Percentiles rank a stretch among this genome's conserved stretches.
Evolutionary conservation across 495 filamentous ascomycete species (phyloP).

Genomic region (Neurospora sp.): DNA sequence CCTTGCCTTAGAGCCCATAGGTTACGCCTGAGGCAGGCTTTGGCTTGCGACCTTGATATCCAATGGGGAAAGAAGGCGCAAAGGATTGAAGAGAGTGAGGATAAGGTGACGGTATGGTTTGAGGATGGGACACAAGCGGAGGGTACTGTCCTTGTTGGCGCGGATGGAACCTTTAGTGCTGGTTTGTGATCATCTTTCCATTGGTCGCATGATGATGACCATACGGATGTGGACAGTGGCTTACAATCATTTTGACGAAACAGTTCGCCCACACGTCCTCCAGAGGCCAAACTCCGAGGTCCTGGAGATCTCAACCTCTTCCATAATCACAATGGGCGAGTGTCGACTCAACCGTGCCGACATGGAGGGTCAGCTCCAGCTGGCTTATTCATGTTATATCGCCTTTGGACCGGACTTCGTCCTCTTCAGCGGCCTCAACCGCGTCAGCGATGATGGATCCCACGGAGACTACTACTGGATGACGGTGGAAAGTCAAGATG

Average conservation of each 20-base stretch:
- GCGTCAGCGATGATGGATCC: constrained; percentile 9
- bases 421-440: constrained; percentile 21
- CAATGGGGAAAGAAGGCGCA: constrained; percentile 23
- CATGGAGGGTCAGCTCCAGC: constrained; percentile 18
- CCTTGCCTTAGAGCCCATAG: constrained; percentile 41
- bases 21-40: constrained; percentile 20
- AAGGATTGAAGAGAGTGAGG: constrained; percentile 21
- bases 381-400: constrained; percentile 18
- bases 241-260: not conserved
- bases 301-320: constrained; percentile 4
- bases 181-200: constrained; percentile 8
- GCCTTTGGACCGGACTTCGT: constrained; percentile 3
- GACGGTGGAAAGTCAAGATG: constrained; percentile 1
- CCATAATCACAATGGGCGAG: constrained; percentile 7
- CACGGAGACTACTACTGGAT: constrained; percentile 22
- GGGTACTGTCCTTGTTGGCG: constrained; percentile 35
- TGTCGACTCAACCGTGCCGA: constrained; percentile 11
- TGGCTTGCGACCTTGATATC: constrained; percentile 22
- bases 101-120: constrained; percentile 56
- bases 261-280: constrained; percentile 23
- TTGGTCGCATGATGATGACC: not conserved
- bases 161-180: constrained; percentile 36
- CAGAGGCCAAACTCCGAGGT: constrained; percentile 15
- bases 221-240: not conserved
- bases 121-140: constrained; percentile 53